phyloP scores from a whole-genome alignment of 2,329 filamentous ascomycete genomes.

The Pseudogymnoascus pannorum region DNA sequence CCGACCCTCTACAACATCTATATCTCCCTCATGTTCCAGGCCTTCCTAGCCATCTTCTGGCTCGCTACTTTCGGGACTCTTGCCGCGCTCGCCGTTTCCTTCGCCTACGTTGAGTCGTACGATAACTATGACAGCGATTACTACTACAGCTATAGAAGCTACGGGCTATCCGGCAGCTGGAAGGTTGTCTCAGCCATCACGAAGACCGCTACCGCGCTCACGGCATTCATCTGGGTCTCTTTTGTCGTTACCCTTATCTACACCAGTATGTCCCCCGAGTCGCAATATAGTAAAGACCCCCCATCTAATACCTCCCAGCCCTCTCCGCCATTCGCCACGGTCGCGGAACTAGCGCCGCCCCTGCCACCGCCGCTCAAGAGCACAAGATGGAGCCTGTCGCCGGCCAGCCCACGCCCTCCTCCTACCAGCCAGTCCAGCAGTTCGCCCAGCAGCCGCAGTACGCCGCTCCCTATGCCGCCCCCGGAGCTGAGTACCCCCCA shows the following conservation, averaged over 20 bases:
- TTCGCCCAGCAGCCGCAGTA: neutral
- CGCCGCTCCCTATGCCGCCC: neutral
- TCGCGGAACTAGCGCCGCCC: neutral
- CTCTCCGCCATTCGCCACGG: neutral
- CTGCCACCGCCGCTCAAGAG: neutral
- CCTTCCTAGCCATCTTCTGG: neutral
- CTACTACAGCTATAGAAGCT: neutral
- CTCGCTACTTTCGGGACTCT: neutral
- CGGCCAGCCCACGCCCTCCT: neutral
- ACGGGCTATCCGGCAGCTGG: neutral
- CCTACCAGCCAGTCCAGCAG: neutral
- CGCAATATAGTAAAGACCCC: neutral
- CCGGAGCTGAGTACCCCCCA: neutral
- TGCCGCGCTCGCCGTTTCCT: neutral
- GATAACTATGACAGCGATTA: neutral
- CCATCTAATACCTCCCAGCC: neutral
- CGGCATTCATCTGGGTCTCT: neutral
- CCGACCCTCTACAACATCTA: neutral
- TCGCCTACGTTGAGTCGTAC: neutral
- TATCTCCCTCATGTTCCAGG: neutral
- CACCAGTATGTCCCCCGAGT: neutral
- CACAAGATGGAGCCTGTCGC: neutral
- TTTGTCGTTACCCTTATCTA: conserved; percentile 3
- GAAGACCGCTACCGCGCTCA: neutral
- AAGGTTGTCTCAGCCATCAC: neutral